Percentiles rank a stretch among this genome's conserved stretches.
Conservation (phyloP, 2,329 filamentous ascomycete genomes). For the Talaromyces sp. region DNA sequence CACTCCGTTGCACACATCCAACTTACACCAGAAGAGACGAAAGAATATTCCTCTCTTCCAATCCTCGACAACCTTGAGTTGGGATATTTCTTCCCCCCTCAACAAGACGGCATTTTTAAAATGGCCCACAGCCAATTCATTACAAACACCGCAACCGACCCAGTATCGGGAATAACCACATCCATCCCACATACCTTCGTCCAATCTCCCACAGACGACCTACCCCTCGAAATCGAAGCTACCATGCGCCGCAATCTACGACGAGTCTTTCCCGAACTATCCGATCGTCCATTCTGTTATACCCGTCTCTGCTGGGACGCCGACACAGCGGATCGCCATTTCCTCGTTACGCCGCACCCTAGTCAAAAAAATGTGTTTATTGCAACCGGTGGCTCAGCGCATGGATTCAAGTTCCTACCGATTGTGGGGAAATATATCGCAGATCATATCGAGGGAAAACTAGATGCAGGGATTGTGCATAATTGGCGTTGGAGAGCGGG, state of each 20-base stretch:
- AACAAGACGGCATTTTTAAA: slow-evolving; percentile 53
- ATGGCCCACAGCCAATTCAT: slow-evolving; percentile 62
- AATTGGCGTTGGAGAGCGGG: slow-evolving; percentile 20
- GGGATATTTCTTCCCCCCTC: slow-evolving; percentile 18
- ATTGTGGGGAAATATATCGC: slow-evolving; percentile 59
- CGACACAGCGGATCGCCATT: slow-evolving; percentile 62
- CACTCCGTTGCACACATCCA: slow-evolving; percentile 60
- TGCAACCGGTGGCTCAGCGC: slow-evolving; percentile 63
- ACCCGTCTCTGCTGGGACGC: slow-evolving; percentile 60
- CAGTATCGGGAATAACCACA: slow-evolving; percentile 10
- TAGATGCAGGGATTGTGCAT: slow-evolving; percentile 24
- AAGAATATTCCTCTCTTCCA: slow-evolving; percentile 52
- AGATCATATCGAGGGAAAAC: slow-evolving; percentile 30
- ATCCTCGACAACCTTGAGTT: slow-evolving; percentile 44
- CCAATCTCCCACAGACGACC: slow-evolving; percentile 12
- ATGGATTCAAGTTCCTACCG: slow-evolving; percentile 66
- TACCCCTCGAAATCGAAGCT: slow-evolving; percentile 17
- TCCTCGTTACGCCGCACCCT: slow-evolving; percentile 56
- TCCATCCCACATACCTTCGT: slow-evolving; percentile 14
- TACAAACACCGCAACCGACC: slow-evolving; percentile 47
- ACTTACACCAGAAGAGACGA: slow-evolving; percentile 51
- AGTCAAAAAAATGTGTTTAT: slow-evolving; percentile 57
- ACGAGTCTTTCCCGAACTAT: slow-evolving; percentile 16
- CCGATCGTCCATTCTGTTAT: slow-evolving; percentile 26
- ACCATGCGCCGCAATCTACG: slow-evolving; percentile 16